Evolutionary conservation across 2,329 filamentous ascomycete genomes (phyloP).

Genomic region (Graphilbum sp.): DNA sequence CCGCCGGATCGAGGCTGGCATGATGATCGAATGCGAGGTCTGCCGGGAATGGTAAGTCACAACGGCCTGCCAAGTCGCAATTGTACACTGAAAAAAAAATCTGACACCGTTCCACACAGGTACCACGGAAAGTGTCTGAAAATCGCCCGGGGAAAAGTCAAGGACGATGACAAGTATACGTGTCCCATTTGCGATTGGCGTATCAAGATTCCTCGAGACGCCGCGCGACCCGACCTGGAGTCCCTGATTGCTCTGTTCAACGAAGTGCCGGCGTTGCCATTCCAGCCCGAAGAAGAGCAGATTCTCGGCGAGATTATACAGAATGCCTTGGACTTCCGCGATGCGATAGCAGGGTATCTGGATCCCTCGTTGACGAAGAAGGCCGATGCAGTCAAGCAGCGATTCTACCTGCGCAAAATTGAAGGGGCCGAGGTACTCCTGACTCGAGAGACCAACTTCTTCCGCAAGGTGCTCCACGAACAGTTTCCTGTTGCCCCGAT

Average conservation of each 20-base stretch:
- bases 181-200: conserved; percentile 97
- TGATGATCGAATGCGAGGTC: conserved; percentile 99
- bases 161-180: conserved; percentile 96
- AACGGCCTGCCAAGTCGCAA: no score
- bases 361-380: conserved; percentile 67
- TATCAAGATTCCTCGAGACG: conserved; percentile 91
- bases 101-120: no score
- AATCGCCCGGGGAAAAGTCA: conserved; percentile 92
- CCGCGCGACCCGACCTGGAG: conserved; percentile 85
- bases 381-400: conserved; percentile 65
- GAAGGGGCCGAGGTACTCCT: conserved; percentile 91
- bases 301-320: conserved; percentile 74
- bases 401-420: conserved; percentile 93
- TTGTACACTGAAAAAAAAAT: no score
- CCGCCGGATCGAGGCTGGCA: conserved; percentile 78
- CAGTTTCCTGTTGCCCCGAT: conserved; percentile 82
- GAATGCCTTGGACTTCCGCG: conserved; percentile 68
- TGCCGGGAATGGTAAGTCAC: conserved; percentile 82
- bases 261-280: conserved; percentile 65
- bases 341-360: conserved; percentile 65
- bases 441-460: conserved; percentile 90
- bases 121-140: conserved; percentile 98
- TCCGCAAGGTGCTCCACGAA: conserved; percentile 87
- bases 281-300: conserved; percentile 91
- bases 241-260: conserved; percentile 73